These are phyloP conservation scores for Amanita rimosa DNA, from an alignment of 768 basidiomycete genomes.

Conservation along the genomic window DNA sequence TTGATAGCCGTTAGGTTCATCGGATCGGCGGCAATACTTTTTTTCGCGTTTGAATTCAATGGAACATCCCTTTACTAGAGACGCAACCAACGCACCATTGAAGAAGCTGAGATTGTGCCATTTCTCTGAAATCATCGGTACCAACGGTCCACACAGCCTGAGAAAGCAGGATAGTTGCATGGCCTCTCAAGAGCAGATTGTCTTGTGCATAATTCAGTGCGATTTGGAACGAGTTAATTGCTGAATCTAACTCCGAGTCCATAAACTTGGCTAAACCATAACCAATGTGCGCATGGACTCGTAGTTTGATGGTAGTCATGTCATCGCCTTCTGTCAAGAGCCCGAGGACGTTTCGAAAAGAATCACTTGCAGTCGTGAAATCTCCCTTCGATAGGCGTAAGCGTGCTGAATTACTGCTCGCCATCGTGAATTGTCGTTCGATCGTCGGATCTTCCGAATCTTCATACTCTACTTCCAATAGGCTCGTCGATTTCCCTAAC, in stretches of 20 bases:
- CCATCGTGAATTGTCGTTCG: constrained; percentile 71
- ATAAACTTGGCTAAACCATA: constrained; percentile 64
- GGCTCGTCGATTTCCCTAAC: constrained; percentile 48
- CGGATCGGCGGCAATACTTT: constrained; percentile 66
- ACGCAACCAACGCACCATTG: constrained; percentile 49
- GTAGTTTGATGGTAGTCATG: constrained; percentile 27
- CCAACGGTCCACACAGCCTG: constrained; percentile 79
- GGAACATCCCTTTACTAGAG: constrained; percentile 1
- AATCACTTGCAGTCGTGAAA: constrained; percentile 49
- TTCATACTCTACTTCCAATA: constrained; percentile 86
- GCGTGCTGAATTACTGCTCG: constrained; percentile 75
- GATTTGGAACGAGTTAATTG: constrained; percentile 56
- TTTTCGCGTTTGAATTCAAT: background rate
- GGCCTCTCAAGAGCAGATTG: constrained; percentile 41
- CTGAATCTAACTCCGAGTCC: constrained; percentile 46
- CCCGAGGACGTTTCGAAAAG: constrained; percentile 63
- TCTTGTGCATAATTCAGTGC: constrained; percentile 47
- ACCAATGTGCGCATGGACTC: constrained; percentile 58
- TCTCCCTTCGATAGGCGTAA: constrained; percentile 51
- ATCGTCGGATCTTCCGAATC: constrained; percentile 69
- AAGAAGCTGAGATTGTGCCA: constrained; percentile 67
- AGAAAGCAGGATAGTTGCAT: constrained; percentile 69
- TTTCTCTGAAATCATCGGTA: constrained; percentile 64
- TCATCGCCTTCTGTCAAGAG: constrained; percentile 45
- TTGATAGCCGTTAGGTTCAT: constrained; percentile 77